These are phyloP conservation scores for Prunus padus DNA, from an alignment of 306 rosid species.

Conservation along the genomic window DNA sequence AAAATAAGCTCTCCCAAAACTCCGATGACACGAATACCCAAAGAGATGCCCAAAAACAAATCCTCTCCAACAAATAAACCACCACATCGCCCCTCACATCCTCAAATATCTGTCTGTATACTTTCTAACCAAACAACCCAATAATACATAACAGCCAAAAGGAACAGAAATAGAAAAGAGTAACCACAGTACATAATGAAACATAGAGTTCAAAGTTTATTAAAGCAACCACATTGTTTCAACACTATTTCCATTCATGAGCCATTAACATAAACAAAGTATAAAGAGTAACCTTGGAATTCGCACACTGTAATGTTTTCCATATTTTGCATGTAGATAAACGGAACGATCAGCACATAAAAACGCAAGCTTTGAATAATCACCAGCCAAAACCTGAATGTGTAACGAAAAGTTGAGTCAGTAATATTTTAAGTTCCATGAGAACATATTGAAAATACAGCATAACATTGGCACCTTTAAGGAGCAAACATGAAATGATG, in stretches of 20 bases:
- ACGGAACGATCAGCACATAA: slow-evolving; percentile 88
- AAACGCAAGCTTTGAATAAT: slow-evolving; percentile 92
- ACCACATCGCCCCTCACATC: not conserved
- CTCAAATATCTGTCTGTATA: not conserved
- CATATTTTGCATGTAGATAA: slow-evolving; percentile 84
- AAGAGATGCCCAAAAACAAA: not conserved
- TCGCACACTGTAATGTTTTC: slow-evolving; percentile 82
- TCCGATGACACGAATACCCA: not conserved
- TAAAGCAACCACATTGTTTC: not conserved
- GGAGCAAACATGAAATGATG: no score
- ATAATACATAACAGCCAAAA: not conserved
- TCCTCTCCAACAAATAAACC: not conserved
- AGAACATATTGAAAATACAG: not conserved
- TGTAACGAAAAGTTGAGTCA: slow-evolving; percentile 21
- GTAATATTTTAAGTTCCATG: slow-evolving; percentile 4
- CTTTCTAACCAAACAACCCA: not conserved
- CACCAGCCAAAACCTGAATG: slow-evolving; percentile 67
- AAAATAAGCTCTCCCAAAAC: not conserved
- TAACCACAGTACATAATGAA: not conserved
- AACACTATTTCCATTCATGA: not conserved
- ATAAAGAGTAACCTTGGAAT: slow-evolving; percentile 70
- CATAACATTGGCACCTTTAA: not conserved
- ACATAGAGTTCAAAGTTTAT: not conserved
- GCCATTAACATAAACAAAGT: not conserved
- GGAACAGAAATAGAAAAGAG: not conserved